A percentile compares a stretch with the other conserved stretches of the same genome.
These are phyloP conservation scores for Linaria vulgaris DNA, from an alignment of 257 asterid genomes.

Conservation along the genomic window DNA sequence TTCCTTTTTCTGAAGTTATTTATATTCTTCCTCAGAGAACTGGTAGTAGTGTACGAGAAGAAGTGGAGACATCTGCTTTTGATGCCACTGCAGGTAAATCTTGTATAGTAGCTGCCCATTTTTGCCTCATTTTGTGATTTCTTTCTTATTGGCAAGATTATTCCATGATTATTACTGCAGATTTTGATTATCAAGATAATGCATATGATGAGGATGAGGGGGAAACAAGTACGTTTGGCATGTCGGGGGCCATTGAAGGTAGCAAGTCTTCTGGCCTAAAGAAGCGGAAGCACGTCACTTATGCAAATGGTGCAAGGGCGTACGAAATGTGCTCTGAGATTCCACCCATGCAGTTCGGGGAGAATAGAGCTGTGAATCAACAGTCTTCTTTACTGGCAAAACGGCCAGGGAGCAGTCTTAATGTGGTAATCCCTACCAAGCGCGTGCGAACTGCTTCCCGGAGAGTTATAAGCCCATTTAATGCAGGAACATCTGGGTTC, in stretches of 20 bases:
- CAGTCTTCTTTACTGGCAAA: constrained; percentile 56
- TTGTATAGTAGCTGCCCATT: constrained; percentile 19
- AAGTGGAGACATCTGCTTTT: constrained; percentile 77
- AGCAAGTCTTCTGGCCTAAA: constrained; percentile 58
- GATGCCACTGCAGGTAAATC: constrained; percentile 63
- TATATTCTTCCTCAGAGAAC: constrained; percentile 50
- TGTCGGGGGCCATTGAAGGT: constrained; percentile 51
- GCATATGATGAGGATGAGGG: constrained; percentile 78
- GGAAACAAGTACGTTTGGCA: constrained; percentile 62
- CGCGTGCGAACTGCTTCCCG: constrained; percentile 87
- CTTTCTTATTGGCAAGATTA: constrained; percentile 23
- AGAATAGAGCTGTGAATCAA: constrained; percentile 47
- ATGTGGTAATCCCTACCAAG: constrained; percentile 82
- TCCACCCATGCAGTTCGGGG: constrained; percentile 50
- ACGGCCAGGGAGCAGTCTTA: constrained; percentile 68
- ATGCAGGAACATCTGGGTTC: constrained; percentile 66
- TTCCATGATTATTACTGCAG: constrained; percentile 32
- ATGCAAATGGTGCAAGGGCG: constrained; percentile 56
- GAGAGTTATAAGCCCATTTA: constrained; percentile 74
- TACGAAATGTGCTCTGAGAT: constrained; percentile 55
- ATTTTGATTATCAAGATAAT: constrained; percentile 56
- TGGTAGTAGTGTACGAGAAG: constrained; percentile 58
- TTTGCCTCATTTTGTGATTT: constrained; percentile 25
- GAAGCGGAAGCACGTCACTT: constrained; percentile 54
- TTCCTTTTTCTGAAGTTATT: constrained; percentile 16